phyloP scores from a whole-genome alignment of 257 asterid species.

The Nicotiana noctiflora region DNA sequence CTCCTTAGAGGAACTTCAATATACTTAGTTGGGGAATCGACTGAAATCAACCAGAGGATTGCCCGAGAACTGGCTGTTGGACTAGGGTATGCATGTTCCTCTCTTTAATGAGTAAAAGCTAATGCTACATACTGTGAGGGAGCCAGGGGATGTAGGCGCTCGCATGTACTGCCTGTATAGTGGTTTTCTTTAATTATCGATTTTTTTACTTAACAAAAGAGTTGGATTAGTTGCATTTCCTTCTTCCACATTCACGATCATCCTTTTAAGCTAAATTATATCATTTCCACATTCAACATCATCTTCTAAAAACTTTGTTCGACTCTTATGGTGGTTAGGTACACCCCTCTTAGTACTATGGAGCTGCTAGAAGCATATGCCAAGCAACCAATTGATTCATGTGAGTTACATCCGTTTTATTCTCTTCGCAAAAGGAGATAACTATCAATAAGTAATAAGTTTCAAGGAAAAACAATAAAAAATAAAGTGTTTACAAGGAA shows the following conservation, averaged over 20 bases:
- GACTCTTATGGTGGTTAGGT: constrained; percentile 44
- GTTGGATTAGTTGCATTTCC: neutral
- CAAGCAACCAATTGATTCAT: constrained; percentile 62
- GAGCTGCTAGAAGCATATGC: constrained; percentile 74
- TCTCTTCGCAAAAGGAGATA: neutral
- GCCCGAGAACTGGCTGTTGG: constrained; percentile 89
- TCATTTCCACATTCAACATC: neutral
- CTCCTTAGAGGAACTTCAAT: constrained; percentile 79
- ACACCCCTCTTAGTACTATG: constrained; percentile 71
- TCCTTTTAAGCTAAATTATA: neutral
- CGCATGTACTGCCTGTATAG: neutral
- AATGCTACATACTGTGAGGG: neutral
- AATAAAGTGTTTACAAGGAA: neutral
- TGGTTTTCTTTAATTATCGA: neutral
- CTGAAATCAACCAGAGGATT: constrained; percentile 71
- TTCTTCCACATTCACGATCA: neutral
- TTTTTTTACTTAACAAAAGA: neutral
- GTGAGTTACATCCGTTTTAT: constrained; percentile 37
- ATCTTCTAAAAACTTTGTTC: constrained; percentile 3
- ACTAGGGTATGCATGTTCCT: constrained; percentile 70
- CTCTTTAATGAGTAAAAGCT: constrained; percentile 1
- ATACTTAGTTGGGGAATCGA: constrained; percentile 81
- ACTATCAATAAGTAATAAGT: neutral
- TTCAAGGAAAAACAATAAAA: neutral
- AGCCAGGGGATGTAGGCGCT: neutral